Evolutionary conservation across 208 protist genomes (phyloP).

Genomic region (Trypanosoma scelopori): DNA sequence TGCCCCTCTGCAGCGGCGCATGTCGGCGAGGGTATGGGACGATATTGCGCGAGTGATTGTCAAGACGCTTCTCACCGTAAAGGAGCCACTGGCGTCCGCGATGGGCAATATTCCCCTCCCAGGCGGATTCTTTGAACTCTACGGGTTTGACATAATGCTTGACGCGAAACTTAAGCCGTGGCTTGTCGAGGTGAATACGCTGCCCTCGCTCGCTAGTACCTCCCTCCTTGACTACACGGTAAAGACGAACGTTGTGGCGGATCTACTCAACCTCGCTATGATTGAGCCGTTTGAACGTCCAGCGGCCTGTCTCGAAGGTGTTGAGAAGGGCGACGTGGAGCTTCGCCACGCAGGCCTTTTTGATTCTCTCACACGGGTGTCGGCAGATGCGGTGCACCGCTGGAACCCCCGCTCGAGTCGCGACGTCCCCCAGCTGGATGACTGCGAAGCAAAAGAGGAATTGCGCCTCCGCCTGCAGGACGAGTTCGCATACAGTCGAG

Average conservation of each 20-base stretch:
- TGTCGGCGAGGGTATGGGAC: slow-evolving; percentile 48
- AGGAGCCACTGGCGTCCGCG: slow-evolving; percentile 35
- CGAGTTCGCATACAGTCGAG: slow-evolving; percentile 61
- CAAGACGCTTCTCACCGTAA: slow-evolving; percentile 65
- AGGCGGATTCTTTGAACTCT: slow-evolving; percentile 86
- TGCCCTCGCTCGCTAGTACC: slow-evolving; percentile 89
- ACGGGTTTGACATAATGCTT: slow-evolving; percentile 92
- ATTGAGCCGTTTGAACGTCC: slow-evolving; percentile 75
- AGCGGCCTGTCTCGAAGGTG: slow-evolving; percentile 11
- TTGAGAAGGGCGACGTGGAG: background rate
- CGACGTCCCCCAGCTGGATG: background rate
- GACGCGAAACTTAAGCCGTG: slow-evolving; percentile 66
- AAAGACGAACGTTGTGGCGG: slow-evolving; percentile 86
- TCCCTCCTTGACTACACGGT: slow-evolving; percentile 85
- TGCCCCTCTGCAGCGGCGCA: slow-evolving; percentile 3
- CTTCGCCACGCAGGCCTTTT: slow-evolving; percentile 15
- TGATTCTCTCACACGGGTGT: slow-evolving; percentile 20
- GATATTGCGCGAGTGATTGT: slow-evolving; percentile 72
- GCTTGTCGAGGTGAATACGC: slow-evolving; percentile 92
- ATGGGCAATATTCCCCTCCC: slow-evolving; percentile 24
- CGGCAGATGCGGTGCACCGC: slow-evolving; percentile 12
- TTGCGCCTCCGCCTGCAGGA: slow-evolving; percentile 55
- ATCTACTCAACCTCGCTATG: slow-evolving; percentile 86
- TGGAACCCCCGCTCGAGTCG: slow-evolving; percentile 2
- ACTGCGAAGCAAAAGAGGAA: slow-evolving; percentile 42